Conservation (phyloP, 257 asterid genomes). For the Galeopsis tetrahit region DNA sequence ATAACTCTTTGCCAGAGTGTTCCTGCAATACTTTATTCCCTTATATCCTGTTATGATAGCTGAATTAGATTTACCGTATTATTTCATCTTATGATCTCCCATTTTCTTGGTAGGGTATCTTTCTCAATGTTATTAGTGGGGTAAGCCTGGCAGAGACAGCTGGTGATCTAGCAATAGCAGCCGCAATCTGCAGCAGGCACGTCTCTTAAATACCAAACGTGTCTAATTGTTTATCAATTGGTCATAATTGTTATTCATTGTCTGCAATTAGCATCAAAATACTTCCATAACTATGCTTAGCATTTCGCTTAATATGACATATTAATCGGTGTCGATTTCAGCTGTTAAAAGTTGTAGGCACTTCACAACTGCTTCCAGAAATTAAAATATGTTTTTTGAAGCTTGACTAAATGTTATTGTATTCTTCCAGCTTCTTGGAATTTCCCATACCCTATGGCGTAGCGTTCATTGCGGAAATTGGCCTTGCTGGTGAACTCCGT, state of each 20-base stretch:
- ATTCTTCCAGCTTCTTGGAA: constrained; percentile 79
- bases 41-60: constrained; percentile 9
- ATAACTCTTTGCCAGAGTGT: background rate
- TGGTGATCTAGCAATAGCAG: constrained; percentile 94
- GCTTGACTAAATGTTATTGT: constrained; percentile 2
- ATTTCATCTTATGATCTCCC: constrained; percentile 28
- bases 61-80: background rate
- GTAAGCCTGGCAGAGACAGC: constrained; percentile 76
- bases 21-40: constrained; percentile 4
- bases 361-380: background rate
- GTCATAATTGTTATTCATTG: constrained; percentile 3
- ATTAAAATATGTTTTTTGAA: background rate
- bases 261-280: constrained; percentile 5
- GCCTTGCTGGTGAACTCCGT: constrained; percentile 93
- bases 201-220: constrained; percentile 26
- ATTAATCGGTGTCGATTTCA: background rate
- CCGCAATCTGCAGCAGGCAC: constrained; percentile 98
- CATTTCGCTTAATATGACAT: constrained; percentile 6
- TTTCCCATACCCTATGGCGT: constrained; percentile 82
- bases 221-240: background rate
- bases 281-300: constrained; percentile 16
- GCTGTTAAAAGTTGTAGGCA: background rate
- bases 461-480: constrained; percentile 91
- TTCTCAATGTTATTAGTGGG: constrained; percentile 80
- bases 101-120: constrained; percentile 61